Conservation (phyloP, 768 basidiomycete genomes). For the Lactarius hatsudake region DNA sequence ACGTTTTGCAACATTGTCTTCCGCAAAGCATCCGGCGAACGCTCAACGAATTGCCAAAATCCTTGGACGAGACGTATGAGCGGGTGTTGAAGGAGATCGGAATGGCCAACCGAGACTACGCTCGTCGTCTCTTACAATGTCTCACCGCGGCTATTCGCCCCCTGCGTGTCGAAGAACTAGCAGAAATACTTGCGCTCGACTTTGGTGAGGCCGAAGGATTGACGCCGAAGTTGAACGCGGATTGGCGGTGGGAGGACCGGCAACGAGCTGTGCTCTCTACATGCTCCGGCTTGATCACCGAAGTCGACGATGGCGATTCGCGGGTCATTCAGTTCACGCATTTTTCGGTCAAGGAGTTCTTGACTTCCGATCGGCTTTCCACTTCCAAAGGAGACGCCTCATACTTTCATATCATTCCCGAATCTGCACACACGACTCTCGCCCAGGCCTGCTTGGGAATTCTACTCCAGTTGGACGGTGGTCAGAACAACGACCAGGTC, state of each 20-base stretch:
- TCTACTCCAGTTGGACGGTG: not conserved
- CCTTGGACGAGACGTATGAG: not conserved
- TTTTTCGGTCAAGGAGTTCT: not conserved
- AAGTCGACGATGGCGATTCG: not conserved
- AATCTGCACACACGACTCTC: too few relatives aligned
- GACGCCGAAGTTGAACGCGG: not conserved
- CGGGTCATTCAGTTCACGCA: not conserved
- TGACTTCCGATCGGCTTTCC: too few relatives aligned
- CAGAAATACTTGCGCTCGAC: not conserved
- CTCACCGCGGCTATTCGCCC: not conserved
- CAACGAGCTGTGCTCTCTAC: not conserved
- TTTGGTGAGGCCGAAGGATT: not conserved
- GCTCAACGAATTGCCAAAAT: not conserved
- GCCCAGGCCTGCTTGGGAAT: not conserved
- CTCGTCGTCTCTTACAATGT: not conserved
- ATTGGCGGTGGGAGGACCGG: not conserved
- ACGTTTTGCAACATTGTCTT: not conserved
- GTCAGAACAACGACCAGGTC: rapidly evolving
- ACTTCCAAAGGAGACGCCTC: not conserved
- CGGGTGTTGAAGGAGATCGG: not conserved
- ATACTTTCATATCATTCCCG: not conserved
- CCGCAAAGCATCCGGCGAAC: not conserved
- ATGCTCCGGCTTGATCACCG: not conserved
- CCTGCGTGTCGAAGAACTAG: not conserved
- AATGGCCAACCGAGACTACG: not conserved